Base-by-base conservation (phyloP, 2,329 filamentous ascomycete genomes). In the Aspergillus sp. region DNA sequence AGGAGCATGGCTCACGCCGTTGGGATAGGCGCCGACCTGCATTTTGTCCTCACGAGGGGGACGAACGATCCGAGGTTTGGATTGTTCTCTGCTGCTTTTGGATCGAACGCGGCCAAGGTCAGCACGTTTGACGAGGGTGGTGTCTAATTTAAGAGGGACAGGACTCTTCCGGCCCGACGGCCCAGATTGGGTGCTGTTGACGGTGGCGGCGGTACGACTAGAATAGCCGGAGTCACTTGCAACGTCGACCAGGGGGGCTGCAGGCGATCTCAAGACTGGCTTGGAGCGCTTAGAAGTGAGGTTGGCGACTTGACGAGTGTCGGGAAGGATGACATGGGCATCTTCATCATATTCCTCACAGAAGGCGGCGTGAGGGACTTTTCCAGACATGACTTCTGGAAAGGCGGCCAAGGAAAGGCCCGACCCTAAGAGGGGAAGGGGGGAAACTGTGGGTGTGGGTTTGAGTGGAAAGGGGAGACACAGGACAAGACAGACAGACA, bases 221-320 rank as follows among this genome's bases (percentile, higher is more conserved):
- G 84, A 86, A 78, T 87, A 87, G 68, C 85, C 85, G 66, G 85
- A 87, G 75, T 88, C 85, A 75, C 82, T 85, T 67, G 81, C 80
- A 70, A 78, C 76, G 73, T 85, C 81, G 62, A 78, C 75, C 66
- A 74, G 73, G 60, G 69, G 67, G 63, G 70, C 72, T 53, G 61
- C 60, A 55, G 66, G 59, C 73, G 65, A 72, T 75, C 68, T 73
- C 59, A 76, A 64, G 59, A 79, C 75, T 63, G 76, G 69, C 65
- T 78, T 77, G 58, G 82, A 80, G 64, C 79, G 77, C 76, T 79
- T 84, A 63, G 76, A 76, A 66, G 80, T 74, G 70, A 81, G 74
- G 74, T 84, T 84, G 74, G 82, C 82, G 67, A 78, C 78, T 67
- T 77, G 76, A 65, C 75, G 77, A 65, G 81, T 81, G 59, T 80